Evolutionary conservation across 2,329 filamentous ascomycete genomes (phyloP).

Genomic region (Monosporascus sp.): DNA sequence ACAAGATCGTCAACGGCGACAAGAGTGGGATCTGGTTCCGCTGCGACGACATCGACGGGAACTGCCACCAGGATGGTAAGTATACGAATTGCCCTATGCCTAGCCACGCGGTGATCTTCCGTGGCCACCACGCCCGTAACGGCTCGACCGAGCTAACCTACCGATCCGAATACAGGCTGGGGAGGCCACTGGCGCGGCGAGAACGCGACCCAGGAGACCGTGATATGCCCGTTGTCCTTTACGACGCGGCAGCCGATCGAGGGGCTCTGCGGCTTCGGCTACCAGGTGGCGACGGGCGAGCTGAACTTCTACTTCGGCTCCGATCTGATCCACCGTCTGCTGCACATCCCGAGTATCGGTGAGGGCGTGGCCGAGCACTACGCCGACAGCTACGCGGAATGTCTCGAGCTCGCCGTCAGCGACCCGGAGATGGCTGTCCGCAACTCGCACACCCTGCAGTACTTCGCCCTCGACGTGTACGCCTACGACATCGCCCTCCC

Average conservation of each 20-base stretch:
- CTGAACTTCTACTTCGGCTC: constrained; percentile 61
- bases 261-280: constrained; percentile 57
- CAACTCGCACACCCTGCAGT: constrained; percentile 60
- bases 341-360: constrained; percentile 57
- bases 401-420: constrained; percentile 44
- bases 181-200: constrained; percentile 63
- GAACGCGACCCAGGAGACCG: constrained; percentile 62
- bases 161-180: constrained; percentile 41
- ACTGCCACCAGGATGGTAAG: constrained; percentile 49
- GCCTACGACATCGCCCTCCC: constrained; percentile 60
- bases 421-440: constrained; percentile 43
- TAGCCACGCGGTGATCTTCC: too few species aligned
- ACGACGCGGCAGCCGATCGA: constrained; percentile 50
- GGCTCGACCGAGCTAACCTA: too few species aligned
- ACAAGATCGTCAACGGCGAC: constrained; percentile 54
- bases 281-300: constrained; percentile 50
- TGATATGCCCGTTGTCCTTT: constrained; percentile 63
- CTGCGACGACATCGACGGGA: constrained; percentile 63
- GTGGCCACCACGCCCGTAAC: too few species aligned
- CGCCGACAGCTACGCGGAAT: constrained; percentile 51
- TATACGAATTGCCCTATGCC: neutral
- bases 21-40: constrained; percentile 55
- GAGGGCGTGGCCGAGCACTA: constrained; percentile 59
- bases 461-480: constrained; percentile 64
- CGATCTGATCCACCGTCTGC: constrained; percentile 62